Evolutionary conservation across 1,284 basidiomycete genomes (phyloP), one percentile per base, ranked within the genome.

Genomic region (Volvariella surrecta): DNA sequence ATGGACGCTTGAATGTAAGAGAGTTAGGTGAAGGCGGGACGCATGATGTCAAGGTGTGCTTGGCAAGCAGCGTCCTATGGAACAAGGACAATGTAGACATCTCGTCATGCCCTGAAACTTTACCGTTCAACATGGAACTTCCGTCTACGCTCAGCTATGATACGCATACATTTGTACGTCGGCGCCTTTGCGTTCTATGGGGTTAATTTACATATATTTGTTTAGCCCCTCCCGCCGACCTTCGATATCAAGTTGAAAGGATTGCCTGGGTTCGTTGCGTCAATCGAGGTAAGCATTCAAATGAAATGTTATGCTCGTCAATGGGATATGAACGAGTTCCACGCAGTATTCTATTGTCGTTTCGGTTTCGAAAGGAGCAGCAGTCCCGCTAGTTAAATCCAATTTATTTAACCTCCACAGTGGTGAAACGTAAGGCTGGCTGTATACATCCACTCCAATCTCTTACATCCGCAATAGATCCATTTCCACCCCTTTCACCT

Each of bases 11-110:
- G 39, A 60, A 62, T 43, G 52, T 86, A 32, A 72, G 74, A 49
- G 82, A 85, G 56, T 66, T 83, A 18, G 82, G 74, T 4, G 83
- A 75, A 50, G 75, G 75, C 19, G 83, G 82, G 8, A 68, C 68
- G 11, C 66, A 67, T 18, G 66, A 68, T 15, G 63, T 64, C 24
- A 73, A 64, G 35, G 53, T 85, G 3, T 79, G 74, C 52, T 58
- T 74, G 39, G 69, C 72, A 47, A 71, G 66, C 7, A 58, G 62
- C 28, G 57, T 71, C 16, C 64, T 86, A 16, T 87, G 81, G 82
- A 65, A 61, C 46, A 76, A 70, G 52, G 68, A 74, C 45, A 60
- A 30, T 10, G 38, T n/a, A 31, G 58, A 55, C 40, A 55, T 61
- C 45, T 39, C 51, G 3, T 57, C 60, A 4, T 86, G 81, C 52